A percentile compares a stretch with the other conserved stretches of the same genome.
Conservation (phyloP, 495 filamentous ascomycete species). For the Xanthoparmelia taractica region DNA sequence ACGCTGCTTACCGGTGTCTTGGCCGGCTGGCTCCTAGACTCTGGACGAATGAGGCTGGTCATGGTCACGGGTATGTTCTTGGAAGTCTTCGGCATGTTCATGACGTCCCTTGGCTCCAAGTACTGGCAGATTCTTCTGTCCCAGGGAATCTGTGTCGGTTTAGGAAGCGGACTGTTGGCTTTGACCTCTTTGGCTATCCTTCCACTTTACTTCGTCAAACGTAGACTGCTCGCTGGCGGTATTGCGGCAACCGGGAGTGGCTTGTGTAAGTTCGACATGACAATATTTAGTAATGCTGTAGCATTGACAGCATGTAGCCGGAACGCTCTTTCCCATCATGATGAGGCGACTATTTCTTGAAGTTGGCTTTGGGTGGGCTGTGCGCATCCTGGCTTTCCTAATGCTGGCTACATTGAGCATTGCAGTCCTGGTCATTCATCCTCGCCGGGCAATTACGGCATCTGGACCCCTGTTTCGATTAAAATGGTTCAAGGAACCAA, state of each 20-base stretch:
- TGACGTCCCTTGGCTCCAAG: conserved; percentile 51
- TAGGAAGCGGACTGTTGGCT: conserved; percentile 44
- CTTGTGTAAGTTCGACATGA: conserved; percentile 39
- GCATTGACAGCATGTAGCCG: neutral
- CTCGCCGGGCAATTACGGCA: too few relatives aligned
- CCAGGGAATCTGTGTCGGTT: conserved; percentile 46
- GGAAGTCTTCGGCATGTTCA: conserved; percentile 61
- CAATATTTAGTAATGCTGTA: too few relatives aligned
- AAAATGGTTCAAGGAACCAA: too few relatives aligned
- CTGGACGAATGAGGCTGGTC: conserved; percentile 53
- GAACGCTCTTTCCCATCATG: conserved; percentile 48
- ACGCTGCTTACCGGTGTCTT: conserved; percentile 57
- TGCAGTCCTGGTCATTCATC: too few relatives aligned
- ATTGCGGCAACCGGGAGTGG: conserved; percentile 53
- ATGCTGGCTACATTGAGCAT: too few relatives aligned
- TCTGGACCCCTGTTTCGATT: too few relatives aligned
- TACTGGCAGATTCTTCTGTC: conserved; percentile 55
- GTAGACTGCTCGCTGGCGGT: conserved; percentile 49
- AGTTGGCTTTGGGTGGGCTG: conserved; percentile 49
- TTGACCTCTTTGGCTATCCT: conserved; percentile 49
- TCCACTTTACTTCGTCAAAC: conserved; percentile 50
- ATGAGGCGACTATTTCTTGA: conserved; percentile 41
- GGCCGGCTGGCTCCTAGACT: conserved; percentile 60
- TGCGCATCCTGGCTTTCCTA: conserved; percentile 47
- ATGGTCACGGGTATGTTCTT: conserved; percentile 49